phyloP scores from a whole-genome alignment of 2,329 filamentous ascomycete genomes.

The Talaromyces sp. region DNA sequence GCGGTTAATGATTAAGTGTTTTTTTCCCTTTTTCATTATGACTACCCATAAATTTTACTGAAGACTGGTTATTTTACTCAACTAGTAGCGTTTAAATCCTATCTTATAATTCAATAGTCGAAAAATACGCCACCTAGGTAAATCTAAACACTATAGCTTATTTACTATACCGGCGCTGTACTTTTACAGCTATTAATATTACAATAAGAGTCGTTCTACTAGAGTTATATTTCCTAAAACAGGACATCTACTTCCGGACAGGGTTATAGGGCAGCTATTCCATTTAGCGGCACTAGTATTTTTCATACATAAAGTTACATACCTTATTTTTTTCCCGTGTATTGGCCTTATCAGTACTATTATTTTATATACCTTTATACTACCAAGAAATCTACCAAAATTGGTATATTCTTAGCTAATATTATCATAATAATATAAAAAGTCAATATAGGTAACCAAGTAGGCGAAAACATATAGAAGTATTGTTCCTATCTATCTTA shows the following conservation, averaged over 20 bases:
- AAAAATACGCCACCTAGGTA: no score
- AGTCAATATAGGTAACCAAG: not conserved
- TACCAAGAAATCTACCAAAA: slow-evolving; percentile 12
- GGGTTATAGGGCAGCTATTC: slow-evolving; percentile 2
- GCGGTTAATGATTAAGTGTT: no score
- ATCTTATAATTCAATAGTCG: no score
- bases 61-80: no score
- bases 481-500: slow-evolving; percentile 8
- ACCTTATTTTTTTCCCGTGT: slow-evolving; percentile 6
- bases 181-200: no score
- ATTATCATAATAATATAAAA: slow-evolving; percentile 8
- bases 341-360: slow-evolving; percentile 10
- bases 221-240: slow-evolving; percentile 7
- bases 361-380: slow-evolving; percentile 13
- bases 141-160: no score
- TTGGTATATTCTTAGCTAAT: slow-evolving; percentile 3
- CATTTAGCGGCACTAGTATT: slow-evolving; percentile 5
- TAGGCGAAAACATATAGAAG: slow-evolving; percentile 1
- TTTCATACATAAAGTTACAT: slow-evolving; percentile 12
- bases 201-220: no score
- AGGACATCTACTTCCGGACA: not conserved
- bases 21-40: no score
- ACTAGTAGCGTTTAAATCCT: no score
- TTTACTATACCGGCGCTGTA: no score
- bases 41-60: no score